Base-by-base conservation (phyloP, 2,329 filamentous ascomycete species). In the Hymenoscyphus linearis region DNA sequence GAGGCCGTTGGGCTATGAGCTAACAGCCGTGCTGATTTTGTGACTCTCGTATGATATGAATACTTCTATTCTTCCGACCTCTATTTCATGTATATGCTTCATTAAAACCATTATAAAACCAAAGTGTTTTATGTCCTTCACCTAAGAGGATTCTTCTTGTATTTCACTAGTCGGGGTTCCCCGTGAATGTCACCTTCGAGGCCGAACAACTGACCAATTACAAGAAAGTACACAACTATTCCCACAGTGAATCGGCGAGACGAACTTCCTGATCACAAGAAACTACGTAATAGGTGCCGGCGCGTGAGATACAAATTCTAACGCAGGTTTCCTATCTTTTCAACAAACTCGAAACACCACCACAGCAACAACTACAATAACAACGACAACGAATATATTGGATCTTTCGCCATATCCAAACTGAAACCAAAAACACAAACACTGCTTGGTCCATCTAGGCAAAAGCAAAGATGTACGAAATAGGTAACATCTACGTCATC, bases 401-500 rank as follows among this genome's bases (percentile, higher is more conserved):
- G 9, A 22, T 25, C 40, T 47, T 47, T 47, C 40, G 12, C n/a
- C n/a, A 18, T 22, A 47, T 47, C 40, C 40, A 47, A 47, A 47
- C 7, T 9, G 9, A 12, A 47, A 47, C 2, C 40, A n/a, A 18
- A n/a, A 47, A 47, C 18, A 47, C 18, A 31, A 31, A 22, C 40
- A 47, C 18, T n/a, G 9, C 18, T 35, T 35, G 31, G 31, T 25
- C n/a, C 57, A 36, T 22, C 12, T 47, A 44, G 34, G 12, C 35
- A 53, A 25, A 16, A 14, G 5, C 37, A 60, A 65, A 63, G 37
- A 68, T 67, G 67, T 65, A 65, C 22, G 60, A 40, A 34, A 55
- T 70, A 47, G 69, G 69, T 2, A 71, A 71, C 40, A 60, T 70
- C 50, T 72, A 72, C 58, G 66, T 68, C 16, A 73, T 73, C 57